These are phyloP conservation scores for Senna siamea DNA, from an alignment of 306 rosid genomes.

Conservation along the genomic window DNA sequence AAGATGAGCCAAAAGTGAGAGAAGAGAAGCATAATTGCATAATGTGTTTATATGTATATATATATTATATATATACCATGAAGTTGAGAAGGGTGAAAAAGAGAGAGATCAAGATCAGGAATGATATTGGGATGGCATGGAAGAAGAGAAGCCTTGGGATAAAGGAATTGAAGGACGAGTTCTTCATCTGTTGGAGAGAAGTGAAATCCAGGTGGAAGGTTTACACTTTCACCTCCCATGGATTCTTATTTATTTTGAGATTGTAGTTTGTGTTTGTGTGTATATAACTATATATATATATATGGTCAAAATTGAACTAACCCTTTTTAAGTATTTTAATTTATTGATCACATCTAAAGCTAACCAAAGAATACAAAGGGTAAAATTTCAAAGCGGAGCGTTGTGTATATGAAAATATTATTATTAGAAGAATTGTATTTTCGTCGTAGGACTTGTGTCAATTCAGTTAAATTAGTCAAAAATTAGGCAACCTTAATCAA, in stretches of 20 bases:
- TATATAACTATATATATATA: not conserved
- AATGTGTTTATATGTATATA: too few relatives aligned
- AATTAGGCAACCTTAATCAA: too few relatives aligned
- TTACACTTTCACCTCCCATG: slow-evolving; percentile 43
- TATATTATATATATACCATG: slow-evolving; percentile 43
- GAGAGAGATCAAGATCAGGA: slow-evolving; percentile 49
- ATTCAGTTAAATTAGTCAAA: too few relatives aligned
- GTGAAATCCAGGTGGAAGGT: slow-evolving; percentile 61
- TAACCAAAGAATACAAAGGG: not conserved
- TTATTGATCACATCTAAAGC: too few relatives aligned
- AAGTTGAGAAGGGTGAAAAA: slow-evolving; percentile 44
- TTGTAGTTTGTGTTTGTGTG: slow-evolving; percentile 2
- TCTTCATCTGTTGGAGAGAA: slow-evolving; percentile 62
- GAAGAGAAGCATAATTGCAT: too few relatives aligned
- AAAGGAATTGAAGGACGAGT: slow-evolving; percentile 56
- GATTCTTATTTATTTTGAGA: not conserved
- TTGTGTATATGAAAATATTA: too few relatives aligned
- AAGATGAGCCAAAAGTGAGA: too few relatives aligned
- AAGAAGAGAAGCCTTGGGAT: slow-evolving; percentile 43
- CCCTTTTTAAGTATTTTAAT: too few relatives aligned
- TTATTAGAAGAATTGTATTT: too few relatives aligned
- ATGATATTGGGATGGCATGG: slow-evolving; percentile 51
- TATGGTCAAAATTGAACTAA: not conserved
- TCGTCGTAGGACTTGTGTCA: too few relatives aligned
- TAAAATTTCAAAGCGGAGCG: not conserved